Evolutionary conservation across 768 basidiomycete species (phyloP).

Genomic region (Mrakia gelida): DNA sequence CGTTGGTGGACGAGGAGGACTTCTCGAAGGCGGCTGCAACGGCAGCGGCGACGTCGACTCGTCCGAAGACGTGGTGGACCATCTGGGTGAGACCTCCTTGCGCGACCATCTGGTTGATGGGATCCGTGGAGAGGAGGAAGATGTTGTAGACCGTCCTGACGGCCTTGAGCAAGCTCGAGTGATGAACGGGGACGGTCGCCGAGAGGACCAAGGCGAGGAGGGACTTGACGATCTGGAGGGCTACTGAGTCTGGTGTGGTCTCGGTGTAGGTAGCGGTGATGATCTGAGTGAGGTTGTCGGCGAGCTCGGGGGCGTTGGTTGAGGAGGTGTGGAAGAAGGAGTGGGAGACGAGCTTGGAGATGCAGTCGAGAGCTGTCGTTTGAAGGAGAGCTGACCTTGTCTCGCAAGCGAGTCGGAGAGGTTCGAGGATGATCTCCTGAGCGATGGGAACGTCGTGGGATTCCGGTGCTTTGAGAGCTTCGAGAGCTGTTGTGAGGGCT

Average conservation of each 20-base stretch:
- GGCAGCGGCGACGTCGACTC: slow-evolving; percentile 46
- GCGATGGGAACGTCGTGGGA: slow-evolving; percentile 29
- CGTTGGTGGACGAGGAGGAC: slow-evolving; percentile 35
- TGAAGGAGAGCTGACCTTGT: slow-evolving; percentile 87
- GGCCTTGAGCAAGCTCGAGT: slow-evolving; percentile 90
- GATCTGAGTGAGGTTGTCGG: slow-evolving; percentile 90
- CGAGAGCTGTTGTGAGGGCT: slow-evolving; percentile 28
- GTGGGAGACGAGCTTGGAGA: slow-evolving; percentile 94
- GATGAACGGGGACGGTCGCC: slow-evolving; percentile 80
- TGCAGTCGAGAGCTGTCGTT: slow-evolving; percentile 95
- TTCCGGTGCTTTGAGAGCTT: slow-evolving; percentile 16
- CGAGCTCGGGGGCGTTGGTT: slow-evolving; percentile 48
- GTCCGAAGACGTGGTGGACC: slow-evolving; percentile 91
- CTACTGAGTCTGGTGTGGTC: slow-evolving; percentile 80
- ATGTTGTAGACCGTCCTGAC: slow-evolving; percentile 98
- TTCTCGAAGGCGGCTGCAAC: slow-evolving; percentile 8
- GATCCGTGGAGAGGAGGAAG: slow-evolving; percentile 82
- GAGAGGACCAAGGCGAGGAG: slow-evolving; percentile 85
- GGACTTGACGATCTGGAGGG: slow-evolving; percentile 94
- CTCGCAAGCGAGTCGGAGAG: slow-evolving; percentile 93
- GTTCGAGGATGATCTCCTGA: slow-evolving; percentile 66
- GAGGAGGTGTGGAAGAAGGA: slow-evolving; percentile 68
- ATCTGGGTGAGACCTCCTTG: slow-evolving; percentile 97
- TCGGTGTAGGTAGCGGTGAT: slow-evolving; percentile 89
- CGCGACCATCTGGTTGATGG: slow-evolving; percentile 94